phyloP scores from a whole-genome alignment of 176 grass and related monocot species.

The Ampelocalamus luodianensis region DNA sequence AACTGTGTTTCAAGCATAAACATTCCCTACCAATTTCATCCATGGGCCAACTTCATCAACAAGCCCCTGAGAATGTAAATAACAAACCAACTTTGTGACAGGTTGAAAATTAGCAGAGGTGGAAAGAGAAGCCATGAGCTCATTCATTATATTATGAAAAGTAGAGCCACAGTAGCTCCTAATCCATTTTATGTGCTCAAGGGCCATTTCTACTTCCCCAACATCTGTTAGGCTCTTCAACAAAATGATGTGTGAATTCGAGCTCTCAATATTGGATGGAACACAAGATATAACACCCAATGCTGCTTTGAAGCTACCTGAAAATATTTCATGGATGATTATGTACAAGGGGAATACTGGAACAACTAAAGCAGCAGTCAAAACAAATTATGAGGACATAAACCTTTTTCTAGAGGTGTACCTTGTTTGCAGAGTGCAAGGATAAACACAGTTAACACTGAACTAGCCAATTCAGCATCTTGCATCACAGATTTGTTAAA shows the following conservation, averaged over 20 bases:
- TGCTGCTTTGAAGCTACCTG: conserved; percentile 65
- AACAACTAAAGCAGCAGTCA: neutral
- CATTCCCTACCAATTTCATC: conserved; percentile 50
- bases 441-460: conserved; percentile 51
- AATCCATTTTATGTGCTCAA: conserved; percentile 74
- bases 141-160: conserved; percentile 62
- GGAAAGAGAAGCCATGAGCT: conserved; percentile 79
- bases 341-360: conserved; percentile 9
- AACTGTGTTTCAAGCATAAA: conserved; percentile 20
- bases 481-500: conserved; percentile 65
- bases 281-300: conserved; percentile 49
- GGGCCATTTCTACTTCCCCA: conserved; percentile 71
- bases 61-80: conserved; percentile 61
- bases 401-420: conserved; percentile 30
- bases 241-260: conserved; percentile 66
- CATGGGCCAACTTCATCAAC: conserved; percentile 61
- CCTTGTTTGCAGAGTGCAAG: conserved; percentile 76
- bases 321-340: conserved; percentile 9
- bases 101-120: conserved; percentile 71
- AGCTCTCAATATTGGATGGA: conserved; percentile 54
- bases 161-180: conserved; percentile 46
- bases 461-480: conserved; percentile 60
- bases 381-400: neutral
- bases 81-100: conserved; percentile 59
- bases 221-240: conserved; percentile 69